Conservation (phyloP, 495 filamentous ascomycete genomes). For the Amphirosellinia nigrospora region DNA sequence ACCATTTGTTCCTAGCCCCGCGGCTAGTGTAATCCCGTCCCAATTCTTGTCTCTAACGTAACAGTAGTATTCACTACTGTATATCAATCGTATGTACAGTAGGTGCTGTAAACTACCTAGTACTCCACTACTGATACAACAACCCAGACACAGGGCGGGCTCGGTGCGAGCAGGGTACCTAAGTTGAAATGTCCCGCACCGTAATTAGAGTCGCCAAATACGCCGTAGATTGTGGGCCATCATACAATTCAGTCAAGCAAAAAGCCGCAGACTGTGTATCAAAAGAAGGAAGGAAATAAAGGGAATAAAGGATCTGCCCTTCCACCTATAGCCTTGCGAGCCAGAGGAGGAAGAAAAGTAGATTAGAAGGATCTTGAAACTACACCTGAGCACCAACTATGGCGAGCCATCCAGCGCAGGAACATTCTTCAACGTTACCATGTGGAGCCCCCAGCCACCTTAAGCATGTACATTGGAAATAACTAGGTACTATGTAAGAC, state of each 20-base stretch:
- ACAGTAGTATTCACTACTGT: no score
- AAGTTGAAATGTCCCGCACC: neutral
- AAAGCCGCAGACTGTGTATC: constrained; percentile 19
- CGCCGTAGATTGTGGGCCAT: neutral
- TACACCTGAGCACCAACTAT: neutral
- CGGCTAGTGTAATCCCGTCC: constrained; percentile 1
- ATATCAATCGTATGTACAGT: constrained; percentile 3
- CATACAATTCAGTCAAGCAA: constrained; percentile 3
- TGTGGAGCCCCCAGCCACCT: constrained; percentile 24
- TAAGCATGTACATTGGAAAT: constrained; percentile 2
- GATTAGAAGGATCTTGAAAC: neutral
- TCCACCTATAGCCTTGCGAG: no score
- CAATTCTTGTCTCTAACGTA: neutral
- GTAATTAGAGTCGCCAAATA: constrained; percentile 1
- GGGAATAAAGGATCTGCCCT: no score
- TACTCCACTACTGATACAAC: neutral
- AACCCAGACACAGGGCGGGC: neutral
- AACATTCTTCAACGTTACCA: constrained; percentile 25
- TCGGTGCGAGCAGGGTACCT: neutral
- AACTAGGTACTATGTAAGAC: no score
- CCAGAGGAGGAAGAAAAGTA: neutral
- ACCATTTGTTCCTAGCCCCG: neutral
- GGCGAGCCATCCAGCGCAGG: constrained; percentile 13
- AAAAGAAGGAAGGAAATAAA: neutral
- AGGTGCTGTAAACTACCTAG: neutral